Base-by-base conservation (phyloP, 176 grass and related monocot genomes). In the Avena insularis region DNA sequence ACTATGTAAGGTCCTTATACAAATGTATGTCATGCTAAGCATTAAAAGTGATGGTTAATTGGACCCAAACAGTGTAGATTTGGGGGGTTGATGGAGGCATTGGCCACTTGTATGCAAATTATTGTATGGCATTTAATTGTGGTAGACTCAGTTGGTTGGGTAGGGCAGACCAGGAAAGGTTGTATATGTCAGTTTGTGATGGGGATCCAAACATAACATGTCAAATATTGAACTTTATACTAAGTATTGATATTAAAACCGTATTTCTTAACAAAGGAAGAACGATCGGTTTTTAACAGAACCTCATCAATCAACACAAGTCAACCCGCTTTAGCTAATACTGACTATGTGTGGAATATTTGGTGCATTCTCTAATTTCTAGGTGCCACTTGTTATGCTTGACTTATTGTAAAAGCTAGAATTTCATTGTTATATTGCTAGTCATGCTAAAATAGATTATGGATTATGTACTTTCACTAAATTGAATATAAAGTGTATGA, bases 21-120 rank as follows among this genome's bases (percentile, higher is more conserved):
- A 38, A 84, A 79, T 14, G 19, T 21, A 49, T 1, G 71, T 50
- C 6, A 65, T 73, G 49, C 58, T 48, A 75, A 69, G 19, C 50
- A 38, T 65, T 36, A 59, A 7, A 35, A 77, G 8, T 15, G 13
- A 8, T 86, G 68, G 8, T 43, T 73, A 48, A 65, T 49, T 17
- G 21, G 46, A 83, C 14, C 21, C 45, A 62, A 73, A 21, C 79
- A 29, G 2, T 57, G 31, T 78, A 31, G 27, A 78, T 50, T 83
- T 20, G 19, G 67, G 10, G 31, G 77, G 36, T 55, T 82, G 29
- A 71, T 57, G 12, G 50, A 3, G 64, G 40, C 16, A 25, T 40
- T 3, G 20, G 35, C 14, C 13, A 47, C 16, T 77, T 43, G 9
- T 60, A 51, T 62, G 15, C 1, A 3, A 31, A 29, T 63, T 62